Percentiles rank a stretch among this genome's conserved stretches.
These are phyloP conservation scores for Neoboletus subvelutipes DNA, from an alignment of 768 basidiomycete genomes.

Conservation along the genomic window DNA sequence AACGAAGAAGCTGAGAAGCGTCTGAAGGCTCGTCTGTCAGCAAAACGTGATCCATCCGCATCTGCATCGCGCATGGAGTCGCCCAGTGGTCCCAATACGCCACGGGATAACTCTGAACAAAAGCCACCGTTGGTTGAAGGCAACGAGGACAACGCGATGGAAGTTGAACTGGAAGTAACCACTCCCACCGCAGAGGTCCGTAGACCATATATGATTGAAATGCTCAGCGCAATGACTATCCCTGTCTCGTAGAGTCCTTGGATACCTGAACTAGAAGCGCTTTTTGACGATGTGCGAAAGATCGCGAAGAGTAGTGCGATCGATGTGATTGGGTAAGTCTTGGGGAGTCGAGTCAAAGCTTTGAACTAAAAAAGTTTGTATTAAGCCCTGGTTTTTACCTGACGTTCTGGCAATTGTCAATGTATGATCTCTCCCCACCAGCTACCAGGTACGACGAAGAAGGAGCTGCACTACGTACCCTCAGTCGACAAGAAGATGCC, in stretches of 20 bases:
- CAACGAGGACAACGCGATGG: slow-evolving; percentile 53
- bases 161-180: slow-evolving; percentile 40
- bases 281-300: slow-evolving; percentile 75
- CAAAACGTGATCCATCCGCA: slow-evolving; percentile 68
- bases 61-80: slow-evolving; percentile 62
- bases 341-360: slow-evolving; percentile 2
- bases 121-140: slow-evolving; percentile 32
- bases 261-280: slow-evolving; percentile 67
- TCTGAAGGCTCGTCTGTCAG: slow-evolving; percentile 70
- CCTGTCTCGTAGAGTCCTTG: slow-evolving; percentile 58
- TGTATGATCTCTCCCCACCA: slow-evolving; percentile 85
- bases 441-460: slow-evolving; percentile 78
- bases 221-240: slow-evolving; percentile 3
- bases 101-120: slow-evolving; percentile 26
- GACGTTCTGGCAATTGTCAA: slow-evolving; percentile 96
- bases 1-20: slow-evolving; percentile 79
- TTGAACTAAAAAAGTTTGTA: slow-evolving; percentile 7
- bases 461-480: slow-evolving; percentile 52
- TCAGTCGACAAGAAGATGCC: slow-evolving; percentile 68
- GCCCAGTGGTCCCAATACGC: slow-evolving; percentile 42
- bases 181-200: slow-evolving; percentile 29
- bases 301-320: slow-evolving; percentile 65
- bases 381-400: slow-evolving; percentile 86
- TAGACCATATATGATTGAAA: slow-evolving; percentile 2
- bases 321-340: slow-evolving; percentile 69